A percentile compares a stretch with the other conserved stretches of the same genome.
phyloP scores from a whole-genome alignment of 2,329 filamentous ascomycete genomes.

The Neonectria punicea region DNA sequence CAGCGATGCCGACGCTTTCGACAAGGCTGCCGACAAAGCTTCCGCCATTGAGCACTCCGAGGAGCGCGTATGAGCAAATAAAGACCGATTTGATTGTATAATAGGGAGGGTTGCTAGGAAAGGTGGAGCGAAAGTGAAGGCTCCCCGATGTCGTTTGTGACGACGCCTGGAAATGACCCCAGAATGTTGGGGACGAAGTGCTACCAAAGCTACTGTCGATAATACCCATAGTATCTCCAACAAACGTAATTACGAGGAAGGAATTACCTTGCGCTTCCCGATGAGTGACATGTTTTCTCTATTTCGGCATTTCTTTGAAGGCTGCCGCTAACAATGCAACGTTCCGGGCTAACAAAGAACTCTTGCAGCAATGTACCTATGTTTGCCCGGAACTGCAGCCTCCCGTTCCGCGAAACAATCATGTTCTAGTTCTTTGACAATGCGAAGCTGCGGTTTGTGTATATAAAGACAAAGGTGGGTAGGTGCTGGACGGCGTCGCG shows the following conservation, averaged over 20 bases:
- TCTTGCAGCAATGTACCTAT: background rate
- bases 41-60: constrained; percentile 37
- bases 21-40: constrained; percentile 28
- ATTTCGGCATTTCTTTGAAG: background rate
- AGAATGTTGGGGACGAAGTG: background rate
- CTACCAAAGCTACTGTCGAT: constrained; percentile 1
- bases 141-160: background rate
- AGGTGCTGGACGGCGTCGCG: background rate
- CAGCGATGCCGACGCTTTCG: constrained; percentile 27
- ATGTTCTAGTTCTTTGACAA: background rate
- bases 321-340: background rate
- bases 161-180: background rate
- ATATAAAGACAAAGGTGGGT: background rate
- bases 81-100: constrained; percentile 1
- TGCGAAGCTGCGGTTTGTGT: background rate
- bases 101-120: background rate
- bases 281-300: background rate
- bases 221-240: constrained; percentile 7
- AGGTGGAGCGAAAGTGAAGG: background rate
- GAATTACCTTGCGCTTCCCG: background rate
- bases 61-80: constrained; percentile 25
- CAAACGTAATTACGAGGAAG: background rate
- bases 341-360: background rate
- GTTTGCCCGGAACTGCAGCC: background rate
- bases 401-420: background rate